Evolutionary conservation across 768 basidiomycete species (phyloP), one percentile per base, ranked within the genome.

Genomic region (Harrya chromipes): DNA sequence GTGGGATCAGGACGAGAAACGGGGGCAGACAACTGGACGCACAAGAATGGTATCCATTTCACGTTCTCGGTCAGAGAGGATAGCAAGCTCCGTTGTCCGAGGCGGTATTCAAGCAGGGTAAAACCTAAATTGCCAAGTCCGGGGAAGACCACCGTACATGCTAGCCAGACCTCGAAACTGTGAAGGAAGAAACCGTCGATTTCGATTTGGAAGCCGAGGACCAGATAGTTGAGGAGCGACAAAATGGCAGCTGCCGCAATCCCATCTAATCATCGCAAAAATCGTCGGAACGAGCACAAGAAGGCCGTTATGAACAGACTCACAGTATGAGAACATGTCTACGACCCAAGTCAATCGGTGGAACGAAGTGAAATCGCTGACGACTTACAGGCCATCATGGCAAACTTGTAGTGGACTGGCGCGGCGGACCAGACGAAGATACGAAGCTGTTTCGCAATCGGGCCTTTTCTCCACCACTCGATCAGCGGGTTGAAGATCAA

Each of bases 401-500:
- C 73, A 62, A 90, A 72, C 72, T 91, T 90, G 77, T 91, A 90
- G 60, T 91, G 89, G 1, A 89, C 72, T 3, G 89, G 87, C 0
- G 87, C 87, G 29, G 59, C 60, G 0, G 83, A 86, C 89, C 89
- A 90, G 19, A 89, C 59, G 72, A 91, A 91, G 35, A 72, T 76
- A 34, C 83, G 83, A 7, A 91, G 75, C 64, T 90, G 87, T 58
- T 85, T 85, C 34, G 82, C 91, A 67, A 97, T 85, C 0, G 91
- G 91, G 2, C 92, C 92, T 49, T 78, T 69, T 49, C 69, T 71
- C 79, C 83, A 85, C 92, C 91, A 94, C 19, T 81, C 63, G 44
- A 81, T 75, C 57, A 94, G 60, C 0, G 93, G 94, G 59, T 93
- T 83, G 77, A 94, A 94, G 55, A 94, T 82, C 40, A 95, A 80